These are phyloP conservation scores for Peronospora farinosa DNA, from an alignment of 352 stramenopile species.

Conservation along the genomic window DNA sequence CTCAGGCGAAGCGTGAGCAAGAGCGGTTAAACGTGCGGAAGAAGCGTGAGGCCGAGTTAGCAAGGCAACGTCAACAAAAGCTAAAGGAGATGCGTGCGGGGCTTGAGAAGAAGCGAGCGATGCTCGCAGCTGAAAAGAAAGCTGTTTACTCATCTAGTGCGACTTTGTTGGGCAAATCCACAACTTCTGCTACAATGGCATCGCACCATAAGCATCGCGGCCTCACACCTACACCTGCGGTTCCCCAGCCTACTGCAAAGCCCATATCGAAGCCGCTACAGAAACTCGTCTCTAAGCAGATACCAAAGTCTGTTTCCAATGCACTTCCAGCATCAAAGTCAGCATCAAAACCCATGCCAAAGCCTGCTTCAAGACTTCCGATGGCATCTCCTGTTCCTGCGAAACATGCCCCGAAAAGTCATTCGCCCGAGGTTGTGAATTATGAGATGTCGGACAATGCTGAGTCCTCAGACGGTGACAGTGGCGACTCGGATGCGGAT, in stretches of 20 bases:
- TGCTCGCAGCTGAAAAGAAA: constrained; percentile 44
- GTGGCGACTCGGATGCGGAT: constrained; percentile 41
- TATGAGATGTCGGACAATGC: constrained; percentile 81
- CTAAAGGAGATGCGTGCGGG: constrained; percentile 62
- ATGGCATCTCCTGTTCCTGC: constrained; percentile 4
- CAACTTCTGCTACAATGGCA: background rate
- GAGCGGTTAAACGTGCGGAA: constrained; percentile 66
- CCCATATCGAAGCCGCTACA: constrained; percentile 1
- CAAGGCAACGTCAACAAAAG: constrained; percentile 53
- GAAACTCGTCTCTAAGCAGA: constrained; percentile 10
- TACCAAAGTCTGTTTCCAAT: constrained; percentile 14
- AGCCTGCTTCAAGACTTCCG: constrained; percentile 8
- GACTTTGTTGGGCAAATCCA: constrained; percentile 7
- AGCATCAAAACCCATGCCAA: constrained; percentile 8
- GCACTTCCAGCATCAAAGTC: constrained; percentile 6
- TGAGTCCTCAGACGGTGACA: constrained; percentile 45
- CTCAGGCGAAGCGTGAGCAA: constrained; percentile 61
- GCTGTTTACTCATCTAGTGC: constrained; percentile 9
- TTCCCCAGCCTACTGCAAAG: constrained; percentile 15
- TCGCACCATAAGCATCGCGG: constrained; percentile 22
- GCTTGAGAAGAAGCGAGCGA: constrained; percentile 60
- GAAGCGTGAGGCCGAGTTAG: constrained; percentile 55
- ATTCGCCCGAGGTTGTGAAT: constrained; percentile 32
- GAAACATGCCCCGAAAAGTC: constrained; percentile 26
- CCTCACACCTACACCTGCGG: constrained; percentile 16